phyloP scores from a whole-genome alignment of 108 stramenopile genomes.

The Asterionellopsis glacialis region DNA sequence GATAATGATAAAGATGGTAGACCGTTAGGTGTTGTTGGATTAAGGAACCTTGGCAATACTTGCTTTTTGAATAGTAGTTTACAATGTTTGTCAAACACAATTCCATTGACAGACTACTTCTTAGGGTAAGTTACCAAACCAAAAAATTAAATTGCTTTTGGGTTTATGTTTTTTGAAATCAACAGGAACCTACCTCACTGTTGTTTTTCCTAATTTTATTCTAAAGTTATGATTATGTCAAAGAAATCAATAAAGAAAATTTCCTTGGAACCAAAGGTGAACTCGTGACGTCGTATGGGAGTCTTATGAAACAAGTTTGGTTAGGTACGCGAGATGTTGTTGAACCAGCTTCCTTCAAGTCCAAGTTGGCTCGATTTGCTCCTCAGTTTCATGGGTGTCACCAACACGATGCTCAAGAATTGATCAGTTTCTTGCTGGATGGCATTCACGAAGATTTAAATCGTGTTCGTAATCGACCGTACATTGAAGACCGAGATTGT shows the following conservation, averaged over 20 bases:
- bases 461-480: conserved; percentile 79
- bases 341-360: conserved; percentile 60
- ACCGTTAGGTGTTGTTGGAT: conserved; percentile 78
- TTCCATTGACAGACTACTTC: conserved; percentile 89
- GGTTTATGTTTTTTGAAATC: neutral
- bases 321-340: conserved; percentile 37
- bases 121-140: conserved; percentile 31
- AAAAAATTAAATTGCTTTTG: neutral
- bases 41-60: conserved; percentile 95
- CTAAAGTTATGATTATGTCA: conserved; percentile 48
- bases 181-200: neutral
- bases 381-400: conserved; percentile 86
- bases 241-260: conserved; percentile 87
- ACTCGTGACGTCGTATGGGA: conserved; percentile 79
- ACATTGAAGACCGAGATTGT: conserved; percentile 83
- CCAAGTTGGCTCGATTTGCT: conserved; percentile 59
- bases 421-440: conserved; percentile 82
- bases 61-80: conserved; percentile 93
- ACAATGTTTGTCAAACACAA: conserved; percentile 87
- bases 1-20: conserved; percentile 25
- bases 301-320: conserved; percentile 86
- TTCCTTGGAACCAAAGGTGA: conserved; percentile 78
- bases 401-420: conserved; percentile 95
- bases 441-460: conserved; percentile 95
- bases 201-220: conserved; percentile 21